Percentiles rank a stretch among this genome's conserved stretches.
Evolutionary conservation across 441 rosid genomes (phyloP).

Genomic region (Populus tomentosa): DNA sequence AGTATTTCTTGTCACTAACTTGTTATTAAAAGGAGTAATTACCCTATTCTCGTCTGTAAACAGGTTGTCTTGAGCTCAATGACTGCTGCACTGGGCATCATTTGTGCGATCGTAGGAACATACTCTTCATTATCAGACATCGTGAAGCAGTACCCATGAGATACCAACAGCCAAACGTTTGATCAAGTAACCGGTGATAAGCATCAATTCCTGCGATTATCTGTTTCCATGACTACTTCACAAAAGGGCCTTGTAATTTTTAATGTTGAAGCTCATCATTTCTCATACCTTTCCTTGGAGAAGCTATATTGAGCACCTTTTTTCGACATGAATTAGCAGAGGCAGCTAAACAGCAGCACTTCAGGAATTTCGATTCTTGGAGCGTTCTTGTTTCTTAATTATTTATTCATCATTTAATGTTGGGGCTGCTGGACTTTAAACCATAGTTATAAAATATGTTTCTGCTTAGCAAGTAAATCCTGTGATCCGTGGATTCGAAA

Average conservation of each 20-base stretch:
- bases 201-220: neutral
- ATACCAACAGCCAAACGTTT: neutral
- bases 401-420: neutral
- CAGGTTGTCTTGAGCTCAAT: slow-evolving; percentile 52
- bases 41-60: neutral
- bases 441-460: too few species aligned
- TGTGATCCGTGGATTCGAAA: too few species aligned
- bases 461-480: too few species aligned
- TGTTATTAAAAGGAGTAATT: neutral
- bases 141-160: slow-evolving; percentile 28
- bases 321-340: neutral
- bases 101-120: slow-evolving; percentile 56
- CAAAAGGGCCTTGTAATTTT: too few species aligned
- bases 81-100: slow-evolving; percentile 39
- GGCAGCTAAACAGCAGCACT: neutral
- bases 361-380: neutral
- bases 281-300: neutral
- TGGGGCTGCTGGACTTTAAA: too few species aligned
- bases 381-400: neutral
- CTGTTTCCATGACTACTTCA: neutral
- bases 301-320: neutral
- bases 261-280: neutral
- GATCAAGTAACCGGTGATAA: neutral
- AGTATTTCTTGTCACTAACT: neutral
- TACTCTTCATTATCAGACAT: slow-evolving; percentile 50